These are phyloP conservation scores for Hygrophorus russula DNA, from an alignment of 768 basidiomycete genomes.

Conservation along the genomic window DNA sequence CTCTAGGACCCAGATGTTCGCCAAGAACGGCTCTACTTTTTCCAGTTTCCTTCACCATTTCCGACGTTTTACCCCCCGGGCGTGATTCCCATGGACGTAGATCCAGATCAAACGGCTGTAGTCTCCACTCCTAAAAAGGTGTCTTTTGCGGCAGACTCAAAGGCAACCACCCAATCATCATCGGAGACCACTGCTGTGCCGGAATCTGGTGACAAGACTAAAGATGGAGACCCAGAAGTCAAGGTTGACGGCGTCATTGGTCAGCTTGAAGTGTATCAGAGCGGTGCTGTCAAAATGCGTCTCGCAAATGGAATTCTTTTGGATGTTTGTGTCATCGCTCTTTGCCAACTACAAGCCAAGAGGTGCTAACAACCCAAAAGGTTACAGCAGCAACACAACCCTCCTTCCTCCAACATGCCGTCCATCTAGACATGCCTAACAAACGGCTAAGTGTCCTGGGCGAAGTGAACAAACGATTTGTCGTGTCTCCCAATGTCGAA, in stretches of 20 bases:
- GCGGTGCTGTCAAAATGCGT: slow-evolving; percentile 81
- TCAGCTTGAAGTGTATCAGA: slow-evolving; percentile 74
- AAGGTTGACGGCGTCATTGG: slow-evolving; percentile 71
- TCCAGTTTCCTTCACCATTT: slow-evolving; percentile 85
- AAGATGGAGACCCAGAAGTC: slow-evolving; percentile 23
- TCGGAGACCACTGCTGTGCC: slow-evolving; percentile 15
- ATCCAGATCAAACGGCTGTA: neutral
- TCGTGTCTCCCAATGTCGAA: slow-evolving; percentile 78
- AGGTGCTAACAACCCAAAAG: slow-evolving; percentile 24
- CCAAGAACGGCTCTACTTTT: slow-evolving; percentile 71
- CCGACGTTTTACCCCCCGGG: slow-evolving; percentile 47
- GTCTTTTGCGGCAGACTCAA: slow-evolving; percentile 54
- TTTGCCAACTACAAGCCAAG: neutral
- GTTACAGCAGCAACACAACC: slow-evolving; percentile 75
- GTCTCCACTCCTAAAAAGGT: slow-evolving; percentile 36
- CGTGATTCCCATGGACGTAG: slow-evolving; percentile 20
- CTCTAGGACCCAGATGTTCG: slow-evolving; percentile 35
- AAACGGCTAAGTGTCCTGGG: slow-evolving; percentile 66
- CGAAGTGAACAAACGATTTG: slow-evolving; percentile 78
- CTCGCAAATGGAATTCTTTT: slow-evolving; percentile 71
- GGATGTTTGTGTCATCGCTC: slow-evolving; percentile 45
- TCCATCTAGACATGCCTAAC: slow-evolving; percentile 49
- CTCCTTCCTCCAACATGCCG: slow-evolving; percentile 83
- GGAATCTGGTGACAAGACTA: slow-evolving; percentile 14
- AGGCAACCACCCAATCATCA: slow-evolving; percentile 22